phyloP scores from a whole-genome alignment of 1,139 yeast species.

The Pneumocystis oryctolagi region DNA sequence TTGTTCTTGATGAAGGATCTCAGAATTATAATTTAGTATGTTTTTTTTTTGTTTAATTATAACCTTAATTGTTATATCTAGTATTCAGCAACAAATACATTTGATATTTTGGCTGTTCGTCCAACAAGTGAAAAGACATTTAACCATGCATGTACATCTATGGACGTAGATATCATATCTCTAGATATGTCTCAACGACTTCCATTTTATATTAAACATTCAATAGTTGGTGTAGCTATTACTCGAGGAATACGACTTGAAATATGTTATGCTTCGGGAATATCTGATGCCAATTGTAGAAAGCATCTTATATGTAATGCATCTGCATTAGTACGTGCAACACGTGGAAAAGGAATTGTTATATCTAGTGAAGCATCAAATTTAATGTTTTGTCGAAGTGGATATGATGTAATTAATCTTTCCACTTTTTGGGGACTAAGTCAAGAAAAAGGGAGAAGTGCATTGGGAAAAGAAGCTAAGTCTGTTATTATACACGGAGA shows the following conservation, averaged over 20 bases:
- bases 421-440: constrained; percentile 57
- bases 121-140: constrained; percentile 72
- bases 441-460: constrained; percentile 43
- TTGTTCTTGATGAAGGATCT: constrained; percentile 61
- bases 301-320: constrained; percentile 55
- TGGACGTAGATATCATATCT: constrained; percentile 69
- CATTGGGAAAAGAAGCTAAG: constrained; percentile 46
- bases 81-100: constrained; percentile 22
- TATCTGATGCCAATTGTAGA: constrained; percentile 33
- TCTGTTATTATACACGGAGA: constrained; percentile 56
- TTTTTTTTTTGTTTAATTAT: constrained; percentile 20
- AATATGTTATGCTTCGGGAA: constrained; percentile 48
- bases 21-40: constrained; percentile 58
- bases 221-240: constrained; percentile 68
- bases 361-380: constrained; percentile 59
- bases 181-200: constrained; percentile 50
- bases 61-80: constrained; percentile 8
- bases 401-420: constrained; percentile 53
- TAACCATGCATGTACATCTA: constrained; percentile 52
- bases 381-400: constrained; percentile 47
- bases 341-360: constrained; percentile 65
- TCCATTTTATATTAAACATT: constrained; percentile 69
- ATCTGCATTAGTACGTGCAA: constrained; percentile 63
- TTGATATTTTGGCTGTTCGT: constrained; percentile 68
- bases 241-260: constrained; percentile 75